Conservation (phyloP, 2,329 filamentous ascomycete genomes). For the Lecanicillium sp. region DNA sequence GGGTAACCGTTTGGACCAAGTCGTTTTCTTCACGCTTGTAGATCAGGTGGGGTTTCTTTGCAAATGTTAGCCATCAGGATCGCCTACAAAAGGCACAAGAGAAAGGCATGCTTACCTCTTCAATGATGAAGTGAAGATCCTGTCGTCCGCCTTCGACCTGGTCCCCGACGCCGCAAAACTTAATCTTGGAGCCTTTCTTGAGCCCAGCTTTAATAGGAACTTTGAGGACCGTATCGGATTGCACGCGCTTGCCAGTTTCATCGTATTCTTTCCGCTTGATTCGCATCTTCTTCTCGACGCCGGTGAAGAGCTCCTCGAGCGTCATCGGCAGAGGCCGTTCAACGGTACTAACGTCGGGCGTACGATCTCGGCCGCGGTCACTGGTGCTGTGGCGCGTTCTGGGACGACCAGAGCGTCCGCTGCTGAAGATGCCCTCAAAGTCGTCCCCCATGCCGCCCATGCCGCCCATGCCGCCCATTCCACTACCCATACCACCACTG, state of each 20-base stretch:
- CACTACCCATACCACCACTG: conserved; percentile 34
- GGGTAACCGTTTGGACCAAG: conserved; percentile 68
- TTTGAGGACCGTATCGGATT: conserved; percentile 84
- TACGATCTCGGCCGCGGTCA: conserved; percentile 39
- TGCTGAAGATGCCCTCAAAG: conserved; percentile 47
- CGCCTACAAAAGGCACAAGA: background rate
- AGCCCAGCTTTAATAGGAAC: conserved; percentile 93
- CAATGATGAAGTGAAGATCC: conserved; percentile 89
- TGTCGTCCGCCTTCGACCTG: conserved; percentile 95
- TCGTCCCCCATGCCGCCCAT: conserved; percentile 37
- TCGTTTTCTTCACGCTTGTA: conserved; percentile 88
- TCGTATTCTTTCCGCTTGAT: conserved; percentile 97
- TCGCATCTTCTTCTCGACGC: conserved; percentile 93
- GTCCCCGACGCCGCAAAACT: conserved; percentile 95
- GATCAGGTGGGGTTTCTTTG: conserved; percentile 76
- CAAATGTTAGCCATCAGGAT: conserved; percentile 33
- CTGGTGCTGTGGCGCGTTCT: background rate
- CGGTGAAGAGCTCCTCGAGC: conserved; percentile 82
- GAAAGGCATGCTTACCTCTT: conserved; percentile 81
- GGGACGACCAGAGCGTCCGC: conserved; percentile 31
- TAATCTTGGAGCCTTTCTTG: conserved; percentile 97
- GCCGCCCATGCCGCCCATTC: conserved; percentile 32
- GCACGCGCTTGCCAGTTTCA: conserved; percentile 72
- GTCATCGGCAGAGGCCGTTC: conserved; percentile 76
- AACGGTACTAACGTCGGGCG: conserved; percentile 84